Evolutionary conservation across 2,329 filamentous ascomycete species (phyloP).

Genomic region (Akanthomyces muscarius): DNA sequence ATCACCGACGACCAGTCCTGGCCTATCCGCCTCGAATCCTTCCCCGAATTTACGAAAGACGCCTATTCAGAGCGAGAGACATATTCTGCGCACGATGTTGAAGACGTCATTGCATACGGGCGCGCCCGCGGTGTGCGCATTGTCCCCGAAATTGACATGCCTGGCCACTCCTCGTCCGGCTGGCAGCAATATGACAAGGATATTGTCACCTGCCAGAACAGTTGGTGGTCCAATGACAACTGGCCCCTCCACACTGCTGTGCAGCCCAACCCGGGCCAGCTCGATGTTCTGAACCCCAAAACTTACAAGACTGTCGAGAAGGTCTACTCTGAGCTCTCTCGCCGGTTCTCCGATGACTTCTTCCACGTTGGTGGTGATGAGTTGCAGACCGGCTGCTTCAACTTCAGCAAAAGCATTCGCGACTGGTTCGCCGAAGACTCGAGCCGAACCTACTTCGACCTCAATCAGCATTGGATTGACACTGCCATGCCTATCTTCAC

Average conservation of each 20-base stretch:
- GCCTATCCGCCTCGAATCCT: constrained; percentile 46
- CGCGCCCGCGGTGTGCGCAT: constrained; percentile 54
- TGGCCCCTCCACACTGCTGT: constrained; percentile 51
- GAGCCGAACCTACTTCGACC: constrained; percentile 43
- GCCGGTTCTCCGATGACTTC: constrained; percentile 47
- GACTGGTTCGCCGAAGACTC: constrained; percentile 48
- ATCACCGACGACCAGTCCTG: constrained; percentile 53
- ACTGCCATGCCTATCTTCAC: constrained; percentile 46
- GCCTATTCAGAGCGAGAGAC: constrained; percentile 48
- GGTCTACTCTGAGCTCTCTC: constrained; percentile 50
- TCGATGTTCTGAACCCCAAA: constrained; percentile 52
- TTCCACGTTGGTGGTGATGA: constrained; percentile 56
- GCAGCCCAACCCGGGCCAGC: constrained; percentile 53
- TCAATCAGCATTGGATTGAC: constrained; percentile 53
- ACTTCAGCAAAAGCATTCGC: constrained; percentile 47
- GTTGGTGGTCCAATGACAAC: constrained; percentile 58
- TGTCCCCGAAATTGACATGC: constrained; percentile 60
- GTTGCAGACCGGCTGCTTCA: constrained; percentile 50
- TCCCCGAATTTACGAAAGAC: constrained; percentile 50
- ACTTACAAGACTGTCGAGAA: constrained; percentile 51
- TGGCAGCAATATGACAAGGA: constrained; percentile 54
- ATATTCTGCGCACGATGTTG: constrained; percentile 41
- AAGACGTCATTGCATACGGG: constrained; percentile 44
- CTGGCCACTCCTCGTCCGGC: constrained; percentile 52
- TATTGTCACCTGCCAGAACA: constrained; percentile 52